Percentiles rank a stretch among this genome's conserved stretches.
phyloP scores from a whole-genome alignment of 495 filamentous ascomycete genomes.

The Lindgomyces ingoldianus region DNA sequence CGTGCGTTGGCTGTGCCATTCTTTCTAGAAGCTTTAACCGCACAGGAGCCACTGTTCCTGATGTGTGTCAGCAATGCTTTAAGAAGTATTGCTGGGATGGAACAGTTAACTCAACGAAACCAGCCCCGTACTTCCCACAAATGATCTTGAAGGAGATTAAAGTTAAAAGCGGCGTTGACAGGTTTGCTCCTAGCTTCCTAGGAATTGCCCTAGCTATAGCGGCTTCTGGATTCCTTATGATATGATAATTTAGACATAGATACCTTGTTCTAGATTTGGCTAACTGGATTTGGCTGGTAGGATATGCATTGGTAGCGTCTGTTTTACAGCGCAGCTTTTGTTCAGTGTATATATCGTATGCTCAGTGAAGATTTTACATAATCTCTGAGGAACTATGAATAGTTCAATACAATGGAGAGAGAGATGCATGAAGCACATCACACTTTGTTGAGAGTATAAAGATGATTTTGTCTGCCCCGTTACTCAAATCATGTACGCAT shows the following conservation, averaged over 20 bases:
- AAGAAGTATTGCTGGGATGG: constrained; percentile 86
- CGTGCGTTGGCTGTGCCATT: constrained; percentile 85
- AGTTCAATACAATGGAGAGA: too few relatives aligned
- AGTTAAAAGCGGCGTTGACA: neutral
- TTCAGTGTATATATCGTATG: too few relatives aligned
- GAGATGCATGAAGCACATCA: too few relatives aligned
- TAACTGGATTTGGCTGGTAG: too few relatives aligned
- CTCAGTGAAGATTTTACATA: too few relatives aligned
- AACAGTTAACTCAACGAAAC: constrained; percentile 48
- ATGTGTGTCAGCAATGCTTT: constrained; percentile 76
- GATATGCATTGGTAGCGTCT: neutral
- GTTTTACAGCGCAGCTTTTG: too few relatives aligned
- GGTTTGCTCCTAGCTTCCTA: neutral
- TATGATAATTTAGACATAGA: neutral
- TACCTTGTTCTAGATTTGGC: neutral
- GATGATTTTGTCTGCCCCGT: too few relatives aligned
- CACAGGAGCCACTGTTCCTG: constrained; percentile 63
- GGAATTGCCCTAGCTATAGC: neutral
- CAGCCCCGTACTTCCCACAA: constrained; percentile 7
- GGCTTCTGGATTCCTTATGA: neutral
- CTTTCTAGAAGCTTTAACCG: constrained; percentile 69
- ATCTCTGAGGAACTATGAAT: too few relatives aligned
- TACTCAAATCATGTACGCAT: too few relatives aligned
- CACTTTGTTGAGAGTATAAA: too few relatives aligned
- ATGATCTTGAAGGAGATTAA: neutral